phyloP scores from a whole-genome alignment of 192 early-diverging fungal genomes.

The Lunasporangiospora selenospora region DNA sequence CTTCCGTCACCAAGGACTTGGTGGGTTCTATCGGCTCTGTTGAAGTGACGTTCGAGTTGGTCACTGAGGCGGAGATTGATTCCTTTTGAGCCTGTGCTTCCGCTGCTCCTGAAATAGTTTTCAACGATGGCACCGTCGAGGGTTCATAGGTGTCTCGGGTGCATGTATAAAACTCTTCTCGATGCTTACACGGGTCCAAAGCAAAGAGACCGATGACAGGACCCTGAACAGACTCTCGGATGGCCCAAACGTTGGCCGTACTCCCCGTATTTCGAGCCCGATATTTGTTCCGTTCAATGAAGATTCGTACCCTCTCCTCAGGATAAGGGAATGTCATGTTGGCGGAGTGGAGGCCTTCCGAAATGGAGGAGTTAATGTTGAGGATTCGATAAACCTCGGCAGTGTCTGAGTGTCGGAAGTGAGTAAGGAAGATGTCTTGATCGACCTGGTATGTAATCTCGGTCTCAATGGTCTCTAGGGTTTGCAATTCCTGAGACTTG shows the following conservation, averaged over 20 bases:
- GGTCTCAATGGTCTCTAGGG: too few species aligned
- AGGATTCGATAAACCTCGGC: conserved; percentile 19
- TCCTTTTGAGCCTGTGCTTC: too few species aligned
- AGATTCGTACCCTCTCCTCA: background rate
- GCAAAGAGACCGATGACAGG: conserved; percentile 23
- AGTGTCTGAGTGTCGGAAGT: conserved; percentile 6
- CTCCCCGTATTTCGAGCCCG: background rate
- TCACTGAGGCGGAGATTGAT: too few species aligned
- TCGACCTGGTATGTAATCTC: conserved; percentile 13
- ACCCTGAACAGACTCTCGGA: conserved; percentile 3
- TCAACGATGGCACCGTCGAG: too few species aligned
- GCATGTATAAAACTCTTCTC: too few species aligned
- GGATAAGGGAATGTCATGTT: conserved; percentile 24
- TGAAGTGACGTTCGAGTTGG: too few species aligned
- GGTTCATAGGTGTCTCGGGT: too few species aligned
- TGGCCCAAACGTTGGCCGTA: conserved; percentile 11
- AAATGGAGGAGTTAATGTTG: conserved; percentile 19
- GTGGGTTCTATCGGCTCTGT: too few species aligned
- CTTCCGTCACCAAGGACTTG: too few species aligned
- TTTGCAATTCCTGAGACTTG: too few species aligned
- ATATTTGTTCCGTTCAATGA: background rate
- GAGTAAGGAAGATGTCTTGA: conserved; percentile 12
- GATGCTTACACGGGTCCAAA: conserved; percentile 16
- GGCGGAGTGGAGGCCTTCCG: conserved; percentile 17
- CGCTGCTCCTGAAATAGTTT: too few species aligned